phyloP scores from a whole-genome alignment of 306 rosid genomes.

The Senna siamea region DNA sequence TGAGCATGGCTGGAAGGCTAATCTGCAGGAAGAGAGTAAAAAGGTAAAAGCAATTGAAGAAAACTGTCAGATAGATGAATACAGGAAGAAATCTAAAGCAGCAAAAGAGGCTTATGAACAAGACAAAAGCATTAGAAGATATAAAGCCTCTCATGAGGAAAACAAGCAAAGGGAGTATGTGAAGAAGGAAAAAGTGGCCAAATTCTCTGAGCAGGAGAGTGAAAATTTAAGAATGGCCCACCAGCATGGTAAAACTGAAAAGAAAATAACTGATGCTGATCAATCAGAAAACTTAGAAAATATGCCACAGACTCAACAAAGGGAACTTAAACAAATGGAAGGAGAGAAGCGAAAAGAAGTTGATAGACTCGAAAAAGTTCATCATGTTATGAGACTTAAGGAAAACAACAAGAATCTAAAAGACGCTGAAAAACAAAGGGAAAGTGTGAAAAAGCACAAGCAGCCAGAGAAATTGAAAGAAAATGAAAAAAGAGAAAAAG shows the following conservation, averaged over 20 bases:
- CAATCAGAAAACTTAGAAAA: slow-evolving; percentile 45
- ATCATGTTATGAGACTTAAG: slow-evolving; percentile 43
- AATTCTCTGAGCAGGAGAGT: slow-evolving; percentile 40
- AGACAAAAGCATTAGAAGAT: slow-evolving; percentile 49
- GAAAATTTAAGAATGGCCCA: slow-evolving; percentile 42
- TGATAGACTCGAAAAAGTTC: slow-evolving; percentile 45
- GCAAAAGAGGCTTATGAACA: slow-evolving; percentile 41
- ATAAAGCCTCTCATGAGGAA: slow-evolving; percentile 49
- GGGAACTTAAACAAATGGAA: slow-evolving; percentile 39
- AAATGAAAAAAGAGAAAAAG: slow-evolving; percentile 38
- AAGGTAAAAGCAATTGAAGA: slow-evolving; percentile 39
- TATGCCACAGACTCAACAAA: slow-evolving; percentile 41
- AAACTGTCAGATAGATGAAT: slow-evolving; percentile 41
- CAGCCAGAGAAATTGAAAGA: slow-evolving; percentile 42
- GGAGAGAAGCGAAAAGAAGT: slow-evolving; percentile 34
- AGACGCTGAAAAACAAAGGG: slow-evolving; percentile 34
- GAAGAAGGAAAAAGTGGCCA: slow-evolving; percentile 50
- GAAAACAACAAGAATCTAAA: slow-evolving; percentile 46
- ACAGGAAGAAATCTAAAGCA: slow-evolving; percentile 50
- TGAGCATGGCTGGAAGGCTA: slow-evolving; percentile 52
- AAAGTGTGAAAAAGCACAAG: slow-evolving; percentile 34
- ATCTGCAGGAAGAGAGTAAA: slow-evolving; percentile 42
- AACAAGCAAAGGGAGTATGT: slow-evolving; percentile 44
- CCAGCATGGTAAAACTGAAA: slow-evolving; percentile 45
- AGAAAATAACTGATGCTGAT: slow-evolving; percentile 39